These are phyloP conservation scores for Gentiana dahurica DNA, from an alignment of 257 asterid genomes.

Conservation along the genomic window DNA sequence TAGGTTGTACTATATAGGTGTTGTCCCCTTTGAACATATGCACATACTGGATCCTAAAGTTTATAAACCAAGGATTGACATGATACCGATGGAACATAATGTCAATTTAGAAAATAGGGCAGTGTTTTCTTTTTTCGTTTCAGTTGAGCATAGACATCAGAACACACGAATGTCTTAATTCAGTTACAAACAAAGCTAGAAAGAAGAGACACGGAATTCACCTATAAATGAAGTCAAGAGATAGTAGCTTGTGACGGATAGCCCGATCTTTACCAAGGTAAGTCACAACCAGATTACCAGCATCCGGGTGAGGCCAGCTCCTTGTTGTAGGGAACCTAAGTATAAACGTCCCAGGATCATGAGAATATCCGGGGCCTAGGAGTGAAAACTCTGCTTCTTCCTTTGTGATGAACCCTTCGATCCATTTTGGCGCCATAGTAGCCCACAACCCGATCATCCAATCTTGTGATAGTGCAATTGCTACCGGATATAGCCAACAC, in stretches of 20 bases:
- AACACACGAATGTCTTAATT: too few relatives aligned
- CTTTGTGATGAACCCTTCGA: slow-evolving; percentile 80
- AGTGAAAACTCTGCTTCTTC: slow-evolving; percentile 84
- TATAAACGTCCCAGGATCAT: slow-evolving; percentile 69
- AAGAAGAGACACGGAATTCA: slow-evolving; percentile 10
- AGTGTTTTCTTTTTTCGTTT: too few relatives aligned
- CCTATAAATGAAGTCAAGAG: slow-evolving; percentile 52
- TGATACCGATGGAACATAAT: too few relatives aligned
- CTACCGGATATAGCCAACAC: slow-evolving; percentile 92
- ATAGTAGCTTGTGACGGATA: slow-evolving; percentile 62
- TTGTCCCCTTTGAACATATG: too few relatives aligned
- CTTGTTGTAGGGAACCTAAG: slow-evolving; percentile 84
- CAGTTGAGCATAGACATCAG: too few relatives aligned
- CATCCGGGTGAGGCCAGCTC: slow-evolving; percentile 99
- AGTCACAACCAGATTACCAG: slow-evolving; percentile 75
- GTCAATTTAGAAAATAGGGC: too few relatives aligned
- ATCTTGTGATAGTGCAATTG: slow-evolving; percentile 50
- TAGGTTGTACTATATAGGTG: too few relatives aligned
- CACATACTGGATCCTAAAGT: too few relatives aligned
- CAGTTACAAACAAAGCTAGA: background rate
- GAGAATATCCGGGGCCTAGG: slow-evolving; percentile 37
- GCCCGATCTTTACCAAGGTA: slow-evolving; percentile 53
- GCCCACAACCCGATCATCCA: slow-evolving; percentile 48
- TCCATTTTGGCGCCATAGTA: slow-evolving; percentile 60
- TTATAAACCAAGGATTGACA: too few relatives aligned